Base-by-base conservation (phyloP, 2,329 filamentous ascomycete genomes). In the Ophiostoma himal-ulmi region DNA sequence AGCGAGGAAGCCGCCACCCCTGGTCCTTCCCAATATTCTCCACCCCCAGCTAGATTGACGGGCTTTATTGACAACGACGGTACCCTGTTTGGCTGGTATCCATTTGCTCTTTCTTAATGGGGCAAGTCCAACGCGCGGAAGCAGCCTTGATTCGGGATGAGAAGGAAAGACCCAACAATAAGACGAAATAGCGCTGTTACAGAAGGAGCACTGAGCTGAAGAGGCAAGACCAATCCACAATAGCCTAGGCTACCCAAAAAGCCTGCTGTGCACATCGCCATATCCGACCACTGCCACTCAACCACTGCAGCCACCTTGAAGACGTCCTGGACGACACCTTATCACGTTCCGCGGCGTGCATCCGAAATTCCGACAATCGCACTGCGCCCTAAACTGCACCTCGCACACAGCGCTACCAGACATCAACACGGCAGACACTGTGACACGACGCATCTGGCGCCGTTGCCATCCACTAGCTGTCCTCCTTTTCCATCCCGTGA, bases 361-460 rank as follows among this genome's bases (percentile, higher is more conserved):
- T 60, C 62, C 60, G n/a, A 48, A 62, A 48, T 64, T 62, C 62
- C 52, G 68, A 48, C 68, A n/a, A 70, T 70, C 66, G 60, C 68
- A 70, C 62, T 48, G 54, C 62, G 48, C 68, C 60, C 68, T 64
- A 39, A 34, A 17, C 34, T 37, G 60, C 60, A 64, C 57, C 57
- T 64, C 60, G 17, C 60, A 64, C 60, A 64, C 7, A 64, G 60
- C 60, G 60, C 34, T n/a, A n/a, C 60, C 57, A 37, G 6, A 22
- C 22, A 34, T n/a, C 37, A 48, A 5, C 17, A 48, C 26, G 26
- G 6, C 54, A 30, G 60, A 10, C 20, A 14, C 22, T 20, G 14
- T 7, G 36, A 41, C 62, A 65, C 62, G 36, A n/a, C 34, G 62
- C 62, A 39, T 65, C 62, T 39, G 20, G 20, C 36, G 62, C 62